Evolutionary conservation across 352 stramenopile genomes (phyloP).

Genomic region (Globisporangium rhizosaccharum): DNA sequence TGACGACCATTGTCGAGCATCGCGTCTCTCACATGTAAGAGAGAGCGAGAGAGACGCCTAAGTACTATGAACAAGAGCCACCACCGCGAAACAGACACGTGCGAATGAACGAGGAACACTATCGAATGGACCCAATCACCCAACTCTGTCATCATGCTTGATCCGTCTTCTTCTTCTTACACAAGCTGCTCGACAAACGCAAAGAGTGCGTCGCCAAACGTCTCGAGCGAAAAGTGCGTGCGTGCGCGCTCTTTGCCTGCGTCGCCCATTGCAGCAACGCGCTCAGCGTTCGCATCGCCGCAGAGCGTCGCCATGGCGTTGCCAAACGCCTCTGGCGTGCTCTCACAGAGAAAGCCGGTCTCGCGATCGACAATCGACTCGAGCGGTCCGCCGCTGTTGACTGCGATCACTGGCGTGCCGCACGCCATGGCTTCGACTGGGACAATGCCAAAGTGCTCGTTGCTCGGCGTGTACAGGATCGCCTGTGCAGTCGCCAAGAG

Average conservation of each 20-base stretch:
- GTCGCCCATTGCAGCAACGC: constrained; percentile 39
- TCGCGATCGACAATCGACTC: constrained; percentile 92
- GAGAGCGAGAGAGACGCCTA: background rate
- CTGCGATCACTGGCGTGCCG: constrained; percentile 91
- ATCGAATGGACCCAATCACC: background rate
- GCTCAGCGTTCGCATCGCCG: constrained; percentile 18
- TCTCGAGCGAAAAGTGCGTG: constrained; percentile 66
- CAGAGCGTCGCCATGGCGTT: constrained; percentile 59
- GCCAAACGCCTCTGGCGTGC: constrained; percentile 50
- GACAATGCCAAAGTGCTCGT: constrained; percentile 99
- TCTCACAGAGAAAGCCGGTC: constrained; percentile 80
- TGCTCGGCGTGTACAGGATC: constrained; percentile 95
- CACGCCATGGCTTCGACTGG: constrained; percentile 97
- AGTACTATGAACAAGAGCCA: no score
- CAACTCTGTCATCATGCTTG: background rate
- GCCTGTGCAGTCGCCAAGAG: constrained; percentile 82
- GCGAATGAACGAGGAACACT: no score
- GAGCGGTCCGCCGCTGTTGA: constrained; percentile 93
- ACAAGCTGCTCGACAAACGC: constrained; percentile 36
- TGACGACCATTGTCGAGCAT: background rate
- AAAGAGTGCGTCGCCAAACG: constrained; percentile 62
- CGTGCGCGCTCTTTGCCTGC: constrained; percentile 46
- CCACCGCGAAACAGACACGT: no score
- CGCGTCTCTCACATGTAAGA: no score
- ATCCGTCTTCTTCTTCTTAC: background rate